Base-by-base conservation (phyloP, 2,329 filamentous ascomycete species). In the Colletotrichum sp. region DNA sequence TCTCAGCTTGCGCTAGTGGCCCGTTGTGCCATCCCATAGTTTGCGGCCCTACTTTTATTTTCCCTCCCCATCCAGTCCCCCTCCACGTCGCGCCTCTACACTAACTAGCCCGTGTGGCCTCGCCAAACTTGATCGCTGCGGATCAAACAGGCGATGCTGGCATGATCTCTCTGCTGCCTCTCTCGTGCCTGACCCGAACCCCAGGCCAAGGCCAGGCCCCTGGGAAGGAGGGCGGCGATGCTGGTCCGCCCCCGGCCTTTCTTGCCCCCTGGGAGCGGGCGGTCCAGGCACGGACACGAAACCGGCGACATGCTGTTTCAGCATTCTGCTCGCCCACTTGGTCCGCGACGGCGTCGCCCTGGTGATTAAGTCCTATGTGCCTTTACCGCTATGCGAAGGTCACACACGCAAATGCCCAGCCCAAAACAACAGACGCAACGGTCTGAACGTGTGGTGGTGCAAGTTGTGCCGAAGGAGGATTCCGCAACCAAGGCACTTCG, bases 251-350 rank as follows among this genome's bases (percentile, higher is more conserved):
- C 25, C 55, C 55, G 55, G 55, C n/a, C 43, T 48, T 48, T 48
- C 10, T 22, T 10, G 6, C 10, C n/a, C 34, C 60, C 32, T 61
- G 58, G 28, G 30, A 34, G n/a, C 55, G 30, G 48, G 28, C 10
- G 30, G 28, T 61, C 67, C 39, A 34, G 66, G 69, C 73, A 68
- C 69, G 48, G 62, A 34, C 60, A 72, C 73, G 70, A 75, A 75
- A 75, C 73, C 52, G 70, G 70, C 73, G 69, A 75, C 64, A 75
- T 75, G 69, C 39, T 43, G 73, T 75, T 75, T 75, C 73, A 73
- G 73, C 70, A 64, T 68, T 61, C 58, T 61, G 30, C 58, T 72
- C 32, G 22, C 43, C 71, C 66, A 74, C 71, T 60, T 67, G 13
- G 30, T 66, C 62, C 39, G 65, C 73, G 34, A 67, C 73, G n/a